A percentile compares a stretch with the other conserved stretches of the same genome.
phyloP scores from a whole-genome alignment of 257 asterid genomes.

The Nicotiana noctiflora region DNA sequence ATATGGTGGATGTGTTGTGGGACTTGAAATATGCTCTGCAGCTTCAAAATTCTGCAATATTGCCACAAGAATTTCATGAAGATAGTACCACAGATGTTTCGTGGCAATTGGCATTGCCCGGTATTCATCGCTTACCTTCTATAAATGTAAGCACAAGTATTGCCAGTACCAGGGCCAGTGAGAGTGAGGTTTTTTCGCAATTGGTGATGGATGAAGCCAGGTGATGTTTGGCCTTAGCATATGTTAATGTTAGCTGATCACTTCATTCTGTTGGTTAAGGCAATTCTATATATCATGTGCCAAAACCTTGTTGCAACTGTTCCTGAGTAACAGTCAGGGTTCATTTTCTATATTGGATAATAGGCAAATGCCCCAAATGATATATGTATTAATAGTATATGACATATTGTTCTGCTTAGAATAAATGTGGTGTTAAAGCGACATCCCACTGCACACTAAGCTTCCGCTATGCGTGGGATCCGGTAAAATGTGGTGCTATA shows the following conservation, averaged over 20 bases:
- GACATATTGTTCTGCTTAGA: too few relatives aligned
- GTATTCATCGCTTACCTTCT: slow-evolving; percentile 31
- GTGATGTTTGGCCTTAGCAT: slow-evolving; percentile 8
- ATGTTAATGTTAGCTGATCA: not conserved
- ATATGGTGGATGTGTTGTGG: slow-evolving; percentile 61
- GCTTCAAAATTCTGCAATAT: slow-evolving; percentile 30
- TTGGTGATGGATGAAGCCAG: slow-evolving; percentile 32
- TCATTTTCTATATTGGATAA: not conserved
- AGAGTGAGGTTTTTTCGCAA: slow-evolving; percentile 32
- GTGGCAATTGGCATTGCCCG: slow-evolving; percentile 26
- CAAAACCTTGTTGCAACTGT: not conserved
- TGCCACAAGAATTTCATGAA: slow-evolving; percentile 22
- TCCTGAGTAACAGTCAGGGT: not conserved
- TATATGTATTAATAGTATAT: not conserved
- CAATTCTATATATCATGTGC: not conserved
- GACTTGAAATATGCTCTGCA: slow-evolving; percentile 43
- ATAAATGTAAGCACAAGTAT: slow-evolving; percentile 2
- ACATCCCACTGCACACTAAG: too few relatives aligned
- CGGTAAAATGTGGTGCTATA: too few relatives aligned
- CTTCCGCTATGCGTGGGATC: too few relatives aligned
- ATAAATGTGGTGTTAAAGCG: too few relatives aligned
- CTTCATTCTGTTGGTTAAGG: not conserved
- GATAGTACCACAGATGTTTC: slow-evolving; percentile 35
- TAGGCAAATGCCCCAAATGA: not conserved
- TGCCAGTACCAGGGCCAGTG: slow-evolving; percentile 7